Evolutionary conservation across 1,284 basidiomycete species (phyloP).

Genomic region (Quambalaria eucalypti): DNA sequence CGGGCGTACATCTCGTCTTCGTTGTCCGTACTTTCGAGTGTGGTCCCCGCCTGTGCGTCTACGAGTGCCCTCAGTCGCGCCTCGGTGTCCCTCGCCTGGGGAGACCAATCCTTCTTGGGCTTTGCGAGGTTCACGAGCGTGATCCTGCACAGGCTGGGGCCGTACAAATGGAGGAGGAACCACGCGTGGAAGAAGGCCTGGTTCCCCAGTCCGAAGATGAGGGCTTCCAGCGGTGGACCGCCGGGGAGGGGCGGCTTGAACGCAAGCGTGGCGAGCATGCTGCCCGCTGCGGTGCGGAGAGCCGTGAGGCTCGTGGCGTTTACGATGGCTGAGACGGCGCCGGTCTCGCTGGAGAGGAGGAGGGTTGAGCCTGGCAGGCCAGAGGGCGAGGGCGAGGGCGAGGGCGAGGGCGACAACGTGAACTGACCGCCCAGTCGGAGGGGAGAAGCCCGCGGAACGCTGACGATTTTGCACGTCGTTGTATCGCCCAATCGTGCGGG

Average conservation of each 20-base stretch:
- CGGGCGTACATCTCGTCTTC: too few species aligned
- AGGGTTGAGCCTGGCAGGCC: slow-evolving; percentile 69
- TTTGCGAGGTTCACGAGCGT: slow-evolving; percentile 52
- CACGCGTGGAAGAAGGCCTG: slow-evolving; percentile 54
- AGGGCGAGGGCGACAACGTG: slow-evolving; percentile 16
- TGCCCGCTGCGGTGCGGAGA: slow-evolving; percentile 68
- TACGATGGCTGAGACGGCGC: slow-evolving; percentile 61
- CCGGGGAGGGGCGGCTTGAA: slow-evolving; percentile 53
- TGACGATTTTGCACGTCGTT: slow-evolving; percentile 62
- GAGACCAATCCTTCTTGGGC: too few species aligned
- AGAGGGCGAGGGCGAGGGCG: slow-evolving; percentile 45
- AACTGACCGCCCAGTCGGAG: too few species aligned
- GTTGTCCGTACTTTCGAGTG: slow-evolving; percentile 46
- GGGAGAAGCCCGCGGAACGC: too few species aligned
- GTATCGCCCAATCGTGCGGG: slow-evolving; percentile 55
- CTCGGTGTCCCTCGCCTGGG: too few species aligned
- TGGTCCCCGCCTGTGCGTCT: slow-evolving; percentile 8
- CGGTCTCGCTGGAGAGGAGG: slow-evolving; percentile 63
- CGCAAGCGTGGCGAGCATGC: slow-evolving; percentile 49
- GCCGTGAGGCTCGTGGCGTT: slow-evolving; percentile 70
- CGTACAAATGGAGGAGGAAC: slow-evolving; percentile 57
- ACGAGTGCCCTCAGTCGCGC: neutral
- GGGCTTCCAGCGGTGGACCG: slow-evolving; percentile 50
- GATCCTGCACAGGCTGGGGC: slow-evolving; percentile 53
- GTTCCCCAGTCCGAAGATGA: slow-evolving; percentile 66